Conservation (phyloP, 805 yeast genomes). For the Candida coleopterorum region DNA sequence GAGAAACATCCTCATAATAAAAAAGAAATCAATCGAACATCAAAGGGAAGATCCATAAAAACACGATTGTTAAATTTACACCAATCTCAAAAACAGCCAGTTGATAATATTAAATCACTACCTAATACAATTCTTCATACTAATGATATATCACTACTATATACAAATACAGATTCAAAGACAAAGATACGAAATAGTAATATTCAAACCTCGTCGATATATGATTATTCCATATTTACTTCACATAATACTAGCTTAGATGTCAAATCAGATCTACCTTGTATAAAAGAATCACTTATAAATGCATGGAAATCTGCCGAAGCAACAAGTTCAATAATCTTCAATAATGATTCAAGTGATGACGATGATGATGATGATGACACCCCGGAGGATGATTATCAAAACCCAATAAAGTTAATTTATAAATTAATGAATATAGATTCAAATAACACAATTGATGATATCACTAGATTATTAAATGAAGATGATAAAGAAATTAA, state of each 20-base stretch:
- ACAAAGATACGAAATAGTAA: conserved; percentile 2
- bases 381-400: too few species aligned
- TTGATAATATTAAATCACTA: conserved; percentile 2
- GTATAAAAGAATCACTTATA: conserved; percentile 36
- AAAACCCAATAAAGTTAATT: conserved; percentile 21
- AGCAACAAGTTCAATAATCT: conserved; percentile 29
- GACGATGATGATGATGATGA: conserved; percentile 12
- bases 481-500: conserved; percentile 40
- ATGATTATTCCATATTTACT: conserved; percentile 36
- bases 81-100: conserved; percentile 26
- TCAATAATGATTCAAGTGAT: conserved; percentile 29
- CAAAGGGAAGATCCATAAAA: conserved; percentile 26
- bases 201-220: conserved; percentile 28
- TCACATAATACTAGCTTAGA: conserved; percentile 4
- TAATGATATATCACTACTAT: background rate
- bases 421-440: conserved; percentile 40
- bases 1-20: conserved; percentile 6
- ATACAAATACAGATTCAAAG: background rate
- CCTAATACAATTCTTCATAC: background rate
- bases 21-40: conserved; percentile 5
- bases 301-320: conserved; percentile 45
- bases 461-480: conserved; percentile 34
- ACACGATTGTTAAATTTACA: conserved; percentile 35
- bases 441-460: conserved; percentile 34
- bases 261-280: conserved; percentile 22